phyloP scores from a whole-genome alignment of 1,284 basidiomycete species.

The Singerocomus inundabilis region DNA sequence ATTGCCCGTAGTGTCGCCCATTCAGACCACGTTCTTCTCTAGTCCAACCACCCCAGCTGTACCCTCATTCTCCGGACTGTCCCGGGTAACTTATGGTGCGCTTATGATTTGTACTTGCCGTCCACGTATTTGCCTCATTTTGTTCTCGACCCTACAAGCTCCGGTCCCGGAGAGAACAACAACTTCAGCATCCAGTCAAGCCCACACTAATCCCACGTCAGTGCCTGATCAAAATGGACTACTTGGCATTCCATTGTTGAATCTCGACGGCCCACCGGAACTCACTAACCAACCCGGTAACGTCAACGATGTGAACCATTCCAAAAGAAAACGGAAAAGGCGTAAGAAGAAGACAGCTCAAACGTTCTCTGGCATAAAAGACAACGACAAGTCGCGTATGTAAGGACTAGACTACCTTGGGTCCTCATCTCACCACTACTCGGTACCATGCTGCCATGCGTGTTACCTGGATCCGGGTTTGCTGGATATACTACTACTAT shows the following conservation, averaged over 20 bases:
- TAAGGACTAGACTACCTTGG: constrained; percentile 8
- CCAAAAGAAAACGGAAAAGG: constrained; percentile 52
- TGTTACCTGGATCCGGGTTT: neutral
- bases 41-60: constrained; percentile 1
- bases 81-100: constrained; percentile 21
- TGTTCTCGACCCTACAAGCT: constrained; percentile 9
- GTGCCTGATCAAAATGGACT: constrained; percentile 13
- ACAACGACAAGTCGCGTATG: constrained; percentile 15
- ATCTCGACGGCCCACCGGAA: constrained; percentile 51
- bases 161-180: constrained; percentile 15
- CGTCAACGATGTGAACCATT: constrained; percentile 26
- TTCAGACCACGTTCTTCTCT: constrained; percentile 6
- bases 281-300: constrained; percentile 33
- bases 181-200: constrained; percentile 5
- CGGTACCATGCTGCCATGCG: neutral
- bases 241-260: constrained; percentile 46
- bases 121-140: constrained; percentile 16
- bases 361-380: constrained; percentile 10
- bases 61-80: constrained; percentile 1
- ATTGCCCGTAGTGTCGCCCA: constrained; percentile 2
- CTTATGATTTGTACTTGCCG: constrained; percentile 4
- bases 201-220: constrained; percentile 2
- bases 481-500: neutral
- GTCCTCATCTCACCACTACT: neutral
- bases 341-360: constrained; percentile 46